Base-by-base conservation (phyloP, 306 rosid species). In the Inga leiocalycina region DNA sequence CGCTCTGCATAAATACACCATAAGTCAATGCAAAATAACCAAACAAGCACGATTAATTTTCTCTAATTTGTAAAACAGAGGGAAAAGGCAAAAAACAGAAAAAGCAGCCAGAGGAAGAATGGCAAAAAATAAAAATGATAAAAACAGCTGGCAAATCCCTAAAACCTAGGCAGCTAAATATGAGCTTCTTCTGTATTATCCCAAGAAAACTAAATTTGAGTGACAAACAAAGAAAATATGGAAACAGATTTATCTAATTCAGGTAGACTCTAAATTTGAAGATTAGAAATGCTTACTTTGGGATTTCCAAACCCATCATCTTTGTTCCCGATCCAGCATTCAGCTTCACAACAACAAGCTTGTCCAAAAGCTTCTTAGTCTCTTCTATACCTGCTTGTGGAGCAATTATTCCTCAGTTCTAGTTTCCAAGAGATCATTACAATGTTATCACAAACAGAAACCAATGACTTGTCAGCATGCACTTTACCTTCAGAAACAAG, bases 301-400 rank as follows among this genome's bases (percentile, higher is more conserved):
- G 88, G 84, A 88, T 89, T 67, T 88, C 65, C 75, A 85, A 84
- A 76, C 90, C 93, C 89, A 89, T 84, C 87, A 87, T 83, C 37
- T 81, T 45, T 43, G 81, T 76, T 43, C 87, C 93, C 7, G 54
- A 78, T 82, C 35, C 74, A 86, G 80, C 86, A 79, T 92, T 80
- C 81, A 90, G 81, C 92, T 92, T 93, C 83, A 92, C 80, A 79
- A 92, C 89, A 67, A 83, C 97, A 83, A 93, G 89, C 85, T 92
- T 93, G 69, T 92, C 93, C 88, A 93, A 83, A 71, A 92, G 88
- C 75, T 87, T 87, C 82, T 74, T 91, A 68, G 86, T 86, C 78
- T 88, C 84, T 45, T 85, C 87, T 11, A 78, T 9, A 84, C 87
- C 97, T 89, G 89, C 79, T 79, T 75, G 70, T 10, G 24, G 51